phyloP scores from a whole-genome alignment of 805 yeast genomes.

The Ogataea chonburiensis region DNA sequence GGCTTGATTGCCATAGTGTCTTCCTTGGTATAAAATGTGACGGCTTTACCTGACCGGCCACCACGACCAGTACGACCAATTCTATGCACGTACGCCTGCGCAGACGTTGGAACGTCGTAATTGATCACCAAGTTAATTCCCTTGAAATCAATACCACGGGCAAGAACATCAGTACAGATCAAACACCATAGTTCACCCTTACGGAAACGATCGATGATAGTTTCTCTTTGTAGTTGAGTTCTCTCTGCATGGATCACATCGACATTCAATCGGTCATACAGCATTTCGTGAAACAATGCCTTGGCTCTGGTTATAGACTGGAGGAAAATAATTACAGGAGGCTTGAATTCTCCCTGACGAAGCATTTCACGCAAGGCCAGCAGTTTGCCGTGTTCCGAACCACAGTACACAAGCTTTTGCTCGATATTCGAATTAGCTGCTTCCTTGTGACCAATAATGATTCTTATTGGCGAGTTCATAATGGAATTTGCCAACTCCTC shows the following conservation, averaged over 20 bases:
- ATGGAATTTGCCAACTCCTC: constrained; percentile 84
- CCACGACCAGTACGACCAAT: constrained; percentile 99
- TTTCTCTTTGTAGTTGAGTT: constrained; percentile 83
- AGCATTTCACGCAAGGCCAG: constrained; percentile 88
- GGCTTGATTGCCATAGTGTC: constrained; percentile 75
- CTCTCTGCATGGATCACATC: constrained; percentile 96
- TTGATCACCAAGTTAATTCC: constrained; percentile 93
- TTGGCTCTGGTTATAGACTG: constrained; percentile 93
- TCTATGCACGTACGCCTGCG: constrained; percentile 95
- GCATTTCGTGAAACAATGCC: constrained; percentile 87
- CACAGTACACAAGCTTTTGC: constrained; percentile 81
- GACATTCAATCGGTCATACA: constrained; percentile 88
- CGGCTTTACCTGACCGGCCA: constrained; percentile 80
- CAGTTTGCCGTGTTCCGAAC: constrained; percentile 93
- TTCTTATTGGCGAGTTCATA: constrained; percentile 82
- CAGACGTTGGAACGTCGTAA: constrained; percentile 92
- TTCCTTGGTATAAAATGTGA: constrained; percentile 91
- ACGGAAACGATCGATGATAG: constrained; percentile 78
- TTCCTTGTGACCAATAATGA: constrained; percentile 90
- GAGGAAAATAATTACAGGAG: constrained; percentile 89
- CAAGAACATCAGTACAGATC: constrained; percentile 92
- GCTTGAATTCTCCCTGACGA: constrained; percentile 78
- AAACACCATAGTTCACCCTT: constrained; percentile 94
- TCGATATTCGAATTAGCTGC: constrained; percentile 85
- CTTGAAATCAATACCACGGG: constrained; percentile 96